Base-by-base conservation (phyloP, 2,329 filamentous ascomycete species). In the Colletotrichum gigasporum region DNA sequence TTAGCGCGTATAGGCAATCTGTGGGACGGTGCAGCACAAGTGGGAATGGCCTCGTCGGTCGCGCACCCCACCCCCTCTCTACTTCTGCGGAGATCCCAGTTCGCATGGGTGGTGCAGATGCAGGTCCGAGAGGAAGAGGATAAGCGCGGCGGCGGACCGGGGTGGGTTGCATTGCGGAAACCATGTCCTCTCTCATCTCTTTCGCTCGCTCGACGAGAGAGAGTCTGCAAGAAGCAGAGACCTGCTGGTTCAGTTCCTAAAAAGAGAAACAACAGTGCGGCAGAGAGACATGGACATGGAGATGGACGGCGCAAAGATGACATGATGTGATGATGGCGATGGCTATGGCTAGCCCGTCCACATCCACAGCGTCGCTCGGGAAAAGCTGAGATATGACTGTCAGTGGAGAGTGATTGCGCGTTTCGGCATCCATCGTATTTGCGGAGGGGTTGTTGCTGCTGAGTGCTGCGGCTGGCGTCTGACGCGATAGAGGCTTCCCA, bases 41-140 rank as follows among this genome's bases (percentile, higher is more conserved):
- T n/a, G 34, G 48, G 41, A 47, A 55, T 30, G 34, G 37, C 39
- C 5, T 54, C 14, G 59, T 44, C 51, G 45, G 54, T 57, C 37
- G 52, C 50, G 30, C 58, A 52, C 48, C 50, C 42, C 50, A 32
- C 44, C 50, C 35, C 50, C 63, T 24, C 26, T 26, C 10, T 20
- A 18, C 28, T 26, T 50, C 24, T 51, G 20, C 24, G 44, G 57
- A 51, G 44, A 63, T 71, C 68, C 68, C 54, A 71, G 71, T 70
- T 72, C 70, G 70, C 55, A 54, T 61, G 37, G 50, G 32, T 65
- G 28, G 65, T 70, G 71, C 67, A 75, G 74, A 79, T 73, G 78
- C 78, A 80, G 78, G 78, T 80, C 77, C 78, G 63, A 75, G 73
- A 75, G 70, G 71, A 80, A 75, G 68, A 65, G 76, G 78, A 73